Evolutionary conservation across 2,329 filamentous ascomycete genomes (phyloP), one percentile per base, ranked within the genome.

Genomic region (Arachnopeziza araneosa): DNA sequence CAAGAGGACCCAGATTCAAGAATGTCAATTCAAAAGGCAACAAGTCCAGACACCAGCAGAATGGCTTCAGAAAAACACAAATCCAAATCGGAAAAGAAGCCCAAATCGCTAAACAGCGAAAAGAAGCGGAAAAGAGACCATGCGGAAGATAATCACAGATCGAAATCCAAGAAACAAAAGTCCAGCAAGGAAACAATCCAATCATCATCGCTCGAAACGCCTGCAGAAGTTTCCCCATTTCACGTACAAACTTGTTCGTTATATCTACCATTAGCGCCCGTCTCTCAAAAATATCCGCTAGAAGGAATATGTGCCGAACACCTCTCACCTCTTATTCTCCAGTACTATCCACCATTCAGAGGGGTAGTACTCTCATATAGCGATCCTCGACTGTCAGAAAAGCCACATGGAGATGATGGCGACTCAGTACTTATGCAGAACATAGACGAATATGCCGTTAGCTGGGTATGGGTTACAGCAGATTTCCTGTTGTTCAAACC

Each of bases 401-500:
- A 75, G 4, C 82, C 87, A 0, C 82, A 80, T 44, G 78, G 79
- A 50, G 69, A 70, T 30, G 76, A 79, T 19, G 79, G 85, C 60
- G 71, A 79, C 44, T 78, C 78, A 23, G 75, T 77, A 0, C 72
- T 82, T 4, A 70, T 79, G 2, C 75, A 81, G 24, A 83, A 83
- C 5, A 77, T 90, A 50, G 86, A 90, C 75, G 95, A 98, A 75
- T 96, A 93, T 71, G 91, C 89, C 8, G 90, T 91, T 24, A 88
- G 87, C 23, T 97, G 90, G 71, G 84, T 90, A 54, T 98, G 93
- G 87, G 83, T 96, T 23, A 96, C 91, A 0, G 91, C 89, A 1
- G 91, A 96, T 23, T 89, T 96, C 63, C 80, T 96, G 52, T 77
- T 98, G 21, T 96, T 96, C 72, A 83, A 88, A 32, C 93, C 95